Evolutionary conservation across 495 filamentous ascomycete species (phyloP), one percentile per base, ranked within the genome.

Genomic region (Tuber indicum): DNA sequence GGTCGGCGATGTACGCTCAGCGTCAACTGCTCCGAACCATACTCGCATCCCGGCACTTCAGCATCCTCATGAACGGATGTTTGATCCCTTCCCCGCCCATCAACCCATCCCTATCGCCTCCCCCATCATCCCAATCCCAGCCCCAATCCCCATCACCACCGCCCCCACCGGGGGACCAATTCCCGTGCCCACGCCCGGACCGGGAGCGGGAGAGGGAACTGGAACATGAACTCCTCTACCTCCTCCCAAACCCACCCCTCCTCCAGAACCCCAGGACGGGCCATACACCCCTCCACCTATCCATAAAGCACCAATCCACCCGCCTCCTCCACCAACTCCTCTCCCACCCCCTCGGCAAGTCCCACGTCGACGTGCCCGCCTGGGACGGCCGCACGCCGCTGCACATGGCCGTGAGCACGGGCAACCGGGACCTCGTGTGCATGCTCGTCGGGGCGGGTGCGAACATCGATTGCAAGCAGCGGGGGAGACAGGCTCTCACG

Each of bases 401-500:
- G 21, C 81, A 82, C 49, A 70, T 80, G 72, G 81, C 81, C 1
- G 72, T 71, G 32, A 75, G 77, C 41, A 58, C 45, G 32, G 75
- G 70, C 32, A 77, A 80, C 58, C 6, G 42, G 19, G 75, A 47
- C 17, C 19, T 83, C 21, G 62, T 75, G 43, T 21, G 23, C 36
- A 52, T 82, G 21, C 76, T 82, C 23, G 26, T 82, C 6, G 42
- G 74, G 71, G 66, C 69, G 39, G 71, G 74, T 1, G 78, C 81
- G 14, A 78, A 84, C 46, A 73, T 85, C 45, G 75, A 77, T 42
- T 80, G 81, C 23, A 75, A 73, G 62, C 83, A 85, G 72, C 81
- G 82, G 75, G 81, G 79, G 70, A 83, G 82, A 1, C 81, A 84
- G 12, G 58, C n/a, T 0, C 12, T 66, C 75, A 85, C 84, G n/a